phyloP scores from a whole-genome alignment of 1,284 basidiomycete species.

The Rhizopogon parksii region DNA sequence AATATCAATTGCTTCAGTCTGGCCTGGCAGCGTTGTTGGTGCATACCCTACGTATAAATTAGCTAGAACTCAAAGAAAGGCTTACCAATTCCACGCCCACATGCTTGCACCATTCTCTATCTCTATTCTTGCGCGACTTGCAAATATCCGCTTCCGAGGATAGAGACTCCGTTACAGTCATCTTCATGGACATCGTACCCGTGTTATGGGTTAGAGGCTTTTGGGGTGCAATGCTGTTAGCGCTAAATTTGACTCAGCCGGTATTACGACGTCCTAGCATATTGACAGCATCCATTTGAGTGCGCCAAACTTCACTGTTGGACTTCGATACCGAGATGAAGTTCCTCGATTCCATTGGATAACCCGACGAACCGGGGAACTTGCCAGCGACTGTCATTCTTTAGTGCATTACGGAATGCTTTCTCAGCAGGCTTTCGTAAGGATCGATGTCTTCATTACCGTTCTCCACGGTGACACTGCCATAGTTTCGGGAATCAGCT shows the following conservation, averaged over 20 bases:
- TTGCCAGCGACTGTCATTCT: constrained; percentile 10
- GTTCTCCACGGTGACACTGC: constrained; percentile 71
- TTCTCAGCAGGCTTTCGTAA: constrained; percentile 29
- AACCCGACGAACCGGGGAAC: constrained; percentile 5
- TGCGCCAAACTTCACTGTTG: constrained; percentile 10
- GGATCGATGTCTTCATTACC: constrained; percentile 41
- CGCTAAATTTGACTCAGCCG: too few relatives aligned
- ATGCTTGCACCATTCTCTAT: too few relatives aligned
- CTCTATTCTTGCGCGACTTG: too few relatives aligned
- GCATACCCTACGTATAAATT: constrained; percentile 79
- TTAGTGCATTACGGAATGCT: constrained; percentile 31
- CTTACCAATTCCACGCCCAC: too few relatives aligned
- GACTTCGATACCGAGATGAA: constrained; percentile 13
- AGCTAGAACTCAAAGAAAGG: too few relatives aligned
- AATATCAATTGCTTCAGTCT: constrained; percentile 64
- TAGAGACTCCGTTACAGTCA: too few relatives aligned
- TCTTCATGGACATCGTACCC: constrained; percentile 1
- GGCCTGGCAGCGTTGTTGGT: constrained; percentile 77
- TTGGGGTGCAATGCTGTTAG: too few relatives aligned
- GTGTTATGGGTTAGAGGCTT: too few relatives aligned
- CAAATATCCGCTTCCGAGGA: too few relatives aligned
- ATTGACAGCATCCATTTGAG: constrained; percentile 12
- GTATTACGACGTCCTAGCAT: too few relatives aligned
- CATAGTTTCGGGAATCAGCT: constrained; percentile 85
- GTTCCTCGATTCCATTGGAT: constrained; percentile 26